Percentiles rank a stretch among this genome's conserved stretches.
Conservation (phyloP, 2,329 filamentous ascomycete genomes). For the Talaromyces rugulosus region DNA sequence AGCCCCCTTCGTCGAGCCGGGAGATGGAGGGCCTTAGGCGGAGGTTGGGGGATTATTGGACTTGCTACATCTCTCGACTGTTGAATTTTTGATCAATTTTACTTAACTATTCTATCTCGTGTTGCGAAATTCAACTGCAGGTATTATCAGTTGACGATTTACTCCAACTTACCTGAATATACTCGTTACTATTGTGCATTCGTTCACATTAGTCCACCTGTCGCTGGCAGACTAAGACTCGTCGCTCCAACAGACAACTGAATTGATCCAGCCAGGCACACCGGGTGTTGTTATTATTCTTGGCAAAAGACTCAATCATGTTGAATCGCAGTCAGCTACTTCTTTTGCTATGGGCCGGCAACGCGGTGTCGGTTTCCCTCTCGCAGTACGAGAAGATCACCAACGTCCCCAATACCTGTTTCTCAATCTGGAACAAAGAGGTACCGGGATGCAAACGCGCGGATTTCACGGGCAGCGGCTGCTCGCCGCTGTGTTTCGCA, state of each 20-base stretch:
- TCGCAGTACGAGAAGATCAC: slow-evolving; percentile 14
- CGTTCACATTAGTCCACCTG: not conserved
- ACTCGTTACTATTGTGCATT: not conserved
- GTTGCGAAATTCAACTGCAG: not conserved
- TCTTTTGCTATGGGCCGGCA: not conserved
- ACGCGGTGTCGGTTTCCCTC: slow-evolving; percentile 7
- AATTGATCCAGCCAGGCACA: not conserved
- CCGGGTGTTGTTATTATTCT: not conserved
- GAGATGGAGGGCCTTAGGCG: not conserved
- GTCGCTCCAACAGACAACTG: not conserved
- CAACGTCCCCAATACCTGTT: slow-evolving; percentile 7
- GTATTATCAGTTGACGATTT: not conserved
- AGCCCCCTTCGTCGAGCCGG: not conserved
- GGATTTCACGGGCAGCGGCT: slow-evolving; percentile 8
- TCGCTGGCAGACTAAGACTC: not conserved
- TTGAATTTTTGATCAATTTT: not conserved
- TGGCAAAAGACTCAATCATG: not conserved
- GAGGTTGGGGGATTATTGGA: not conserved
- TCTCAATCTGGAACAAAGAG: slow-evolving; percentile 9
- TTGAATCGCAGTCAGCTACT: slow-evolving; percentile 15
- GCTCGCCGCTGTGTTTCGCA: slow-evolving; percentile 8
- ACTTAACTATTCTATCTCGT: not conserved
- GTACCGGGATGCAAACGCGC: slow-evolving; percentile 12
- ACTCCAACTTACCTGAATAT: not conserved
- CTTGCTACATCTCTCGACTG: not conserved